Base-by-base conservation (phyloP, 2,329 filamentous ascomycete species). In the Microcyclospora tardicrescens region DNA sequence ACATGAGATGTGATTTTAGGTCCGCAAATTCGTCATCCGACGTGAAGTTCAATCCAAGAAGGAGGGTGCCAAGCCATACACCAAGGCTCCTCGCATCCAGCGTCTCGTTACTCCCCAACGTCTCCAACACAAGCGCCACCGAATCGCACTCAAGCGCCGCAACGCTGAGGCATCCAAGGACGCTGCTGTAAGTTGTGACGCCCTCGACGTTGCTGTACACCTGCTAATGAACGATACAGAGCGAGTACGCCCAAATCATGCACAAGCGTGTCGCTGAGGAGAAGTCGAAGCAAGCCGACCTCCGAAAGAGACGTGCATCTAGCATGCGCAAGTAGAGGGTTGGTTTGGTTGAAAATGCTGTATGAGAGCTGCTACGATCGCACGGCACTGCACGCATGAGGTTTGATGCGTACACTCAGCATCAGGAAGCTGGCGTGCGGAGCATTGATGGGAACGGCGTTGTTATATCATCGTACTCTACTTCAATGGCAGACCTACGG, bases 31-130 rank as follows among this genome's bases (percentile, higher is more conserved):
- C 75, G 91, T 98, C 70, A 96, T 98, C 64, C 91, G 91, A 68
- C 91, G 91, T 68, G 91, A 96, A 70, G 80, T 98, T 62, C 79
- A 86, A 74, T 84, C 85, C 66, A 93, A 93, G 82, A 83, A 81
- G 64, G 91, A 96, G 77, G 89, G 86, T 72, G 93, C 91, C 75
- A 82, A 84, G 73, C 72, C 87, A 60, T 96, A 96, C 81, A 95
- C 89, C 82, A 98, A 98, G 84, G 91, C 91, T 61, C 91, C 91
- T 69, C 93, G 89, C 79, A 98, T 98, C 73, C 91, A 98, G 81
- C 85, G 91, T 68, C 85, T 98, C 61, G 86, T 98, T 61, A 98
- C 91, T 63, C 91, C 91, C 68, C 91, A 96, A 75, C 91, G 91
- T 69, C 86, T 98, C 65, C 91, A 98, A 79, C 91, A 94, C 83